phyloP scores from a whole-genome alignment of 202 grass and related monocot genomes.

The Brachypodium distachyon region DNA sequence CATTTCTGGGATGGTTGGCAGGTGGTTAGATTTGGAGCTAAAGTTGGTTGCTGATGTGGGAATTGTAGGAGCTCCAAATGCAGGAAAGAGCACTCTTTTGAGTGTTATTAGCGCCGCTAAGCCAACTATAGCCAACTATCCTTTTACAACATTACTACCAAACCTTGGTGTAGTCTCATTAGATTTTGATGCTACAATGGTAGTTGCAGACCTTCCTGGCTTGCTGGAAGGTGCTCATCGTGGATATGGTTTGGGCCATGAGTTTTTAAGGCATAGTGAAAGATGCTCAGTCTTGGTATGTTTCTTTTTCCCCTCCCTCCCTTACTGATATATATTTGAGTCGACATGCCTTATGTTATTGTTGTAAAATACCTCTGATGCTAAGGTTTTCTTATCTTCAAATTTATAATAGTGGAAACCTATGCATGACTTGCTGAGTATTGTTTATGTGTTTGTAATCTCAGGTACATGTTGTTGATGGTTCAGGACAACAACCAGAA shows the following conservation, averaged over 20 bases:
- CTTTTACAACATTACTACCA: conserved; percentile 94
- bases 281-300: conserved; percentile 81
- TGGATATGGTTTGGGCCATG: conserved; percentile 90
- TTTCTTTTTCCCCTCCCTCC: neutral
- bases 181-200: conserved; percentile 93
- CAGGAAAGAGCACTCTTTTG: conserved; percentile 94
- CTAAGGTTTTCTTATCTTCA: neutral
- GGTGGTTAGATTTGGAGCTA: conserved; percentile 95
- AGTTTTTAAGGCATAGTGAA: conserved; percentile 93
- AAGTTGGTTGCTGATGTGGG: conserved; percentile 97
- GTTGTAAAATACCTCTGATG: neutral
- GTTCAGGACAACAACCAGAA: conserved; percentile 70
- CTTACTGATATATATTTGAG: neutral
- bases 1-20: conserved; percentile 19
- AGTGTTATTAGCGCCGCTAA: conserved; percentile 80
- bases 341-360: neutral
- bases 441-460: conserved; percentile 16
- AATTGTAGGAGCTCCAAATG: conserved; percentile 95
- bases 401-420: neutral
- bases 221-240: conserved; percentile 93
- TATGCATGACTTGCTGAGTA: neutral
- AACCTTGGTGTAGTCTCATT: conserved; percentile 96
- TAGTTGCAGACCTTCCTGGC: conserved; percentile 92
- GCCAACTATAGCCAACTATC: conserved; percentile 94
- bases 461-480: conserved; percentile 95